Percentiles rank a stretch among this genome's conserved stretches.
These are phyloP conservation scores for Plantago elongata DNA, from an alignment of 257 asterid species.

Conservation along the genomic window DNA sequence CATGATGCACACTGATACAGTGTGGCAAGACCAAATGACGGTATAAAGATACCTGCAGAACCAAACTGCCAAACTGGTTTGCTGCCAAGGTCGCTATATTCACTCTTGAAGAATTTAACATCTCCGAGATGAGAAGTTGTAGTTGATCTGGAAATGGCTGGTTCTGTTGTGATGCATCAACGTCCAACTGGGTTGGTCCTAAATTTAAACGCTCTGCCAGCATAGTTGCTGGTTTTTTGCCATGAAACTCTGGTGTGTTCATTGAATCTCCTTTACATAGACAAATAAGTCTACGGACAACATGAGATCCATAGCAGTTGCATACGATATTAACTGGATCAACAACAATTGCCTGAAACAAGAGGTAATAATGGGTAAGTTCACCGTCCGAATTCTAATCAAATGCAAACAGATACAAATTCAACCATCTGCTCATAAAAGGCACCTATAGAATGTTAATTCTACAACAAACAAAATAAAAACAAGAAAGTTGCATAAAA, in stretches of 20 bases:
- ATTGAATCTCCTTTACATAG: conserved; percentile 80
- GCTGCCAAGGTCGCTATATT: conserved; percentile 50
- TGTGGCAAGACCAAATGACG: conserved; percentile 4
- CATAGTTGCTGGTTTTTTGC: conserved; percentile 53
- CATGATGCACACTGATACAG: not conserved
- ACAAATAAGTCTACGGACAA: conserved; percentile 80
- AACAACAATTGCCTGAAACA: conserved; percentile 52
- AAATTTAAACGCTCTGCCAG: conserved; percentile 77
- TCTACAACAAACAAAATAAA: conserved; percentile 7
- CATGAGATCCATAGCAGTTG: conserved; percentile 94
- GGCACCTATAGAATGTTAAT: conserved; percentile 4
- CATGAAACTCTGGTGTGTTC: conserved; percentile 66
- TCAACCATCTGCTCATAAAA: not conserved
- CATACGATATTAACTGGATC: conserved; percentile 77
- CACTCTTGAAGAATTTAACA: conserved; percentile 47
- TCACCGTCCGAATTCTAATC: not conserved
- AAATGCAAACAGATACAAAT: not conserved
- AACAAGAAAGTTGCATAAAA: not conserved
- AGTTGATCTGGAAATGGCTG: conserved; percentile 66
- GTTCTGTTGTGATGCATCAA: conserved; percentile 29
- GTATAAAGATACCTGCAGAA: conserved; percentile 65
- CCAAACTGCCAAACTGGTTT: conserved; percentile 84
- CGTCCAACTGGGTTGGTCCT: conserved; percentile 37
- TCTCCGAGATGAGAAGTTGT: conserved; percentile 52
- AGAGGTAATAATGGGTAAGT: not conserved